Evolutionary conservation across 2,329 filamentous ascomycete species (phyloP), one percentile per base, ranked within the genome.

Genomic region (Chaetomiaceae sp.): DNA sequence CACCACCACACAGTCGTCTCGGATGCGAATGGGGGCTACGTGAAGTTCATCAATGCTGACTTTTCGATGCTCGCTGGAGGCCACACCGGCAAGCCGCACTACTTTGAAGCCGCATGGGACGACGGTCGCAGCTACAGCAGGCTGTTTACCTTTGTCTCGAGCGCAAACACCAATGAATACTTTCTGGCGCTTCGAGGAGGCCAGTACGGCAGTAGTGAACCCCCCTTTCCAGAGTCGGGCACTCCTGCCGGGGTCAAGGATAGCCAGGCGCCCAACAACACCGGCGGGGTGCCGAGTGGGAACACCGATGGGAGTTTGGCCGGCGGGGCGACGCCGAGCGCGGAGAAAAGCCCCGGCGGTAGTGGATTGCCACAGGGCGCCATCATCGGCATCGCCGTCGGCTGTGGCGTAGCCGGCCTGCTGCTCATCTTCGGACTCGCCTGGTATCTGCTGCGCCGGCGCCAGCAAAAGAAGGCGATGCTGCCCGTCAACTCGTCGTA

Each of bases 371-470:
- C 69, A 3, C 66, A 63, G 0, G 76, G 74, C 21, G 74, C 74
- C 48, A 74, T 73, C 32, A 72, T 70, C 16, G 76, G 77, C 38
- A 77, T 79, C 32, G 75, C 69, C 25, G 67, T 78, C 2, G 76
- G 69, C 6, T 66, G 66, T 38, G 66, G 64, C 9, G 55, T 73
- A 4, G 67, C 66, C 5, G 69, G 68, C 11, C 62, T 79, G 6
- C 61, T 71, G 13, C 50, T 78, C 40, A 55, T 75, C 58, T 69
- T 62, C 5, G 66, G 61, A 3, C 57, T 76, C 7, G 58, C 66
- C 20, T 80, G 71, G 69, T 73, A 75, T 58, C 62, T 77, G 46
- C 60, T 75, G 25, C 71, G 71, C 14, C 73, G 74, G 4, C 71
- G 70, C 4, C 68, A 67, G 41, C 65, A 65, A 33, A 62, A 56